A percentile compares a stretch with the other conserved stretches of the same genome.
These are phyloP conservation scores for Rhynchospora pubera DNA, from an alignment of 176 grass and related monocot species.

Conservation along the genomic window DNA sequence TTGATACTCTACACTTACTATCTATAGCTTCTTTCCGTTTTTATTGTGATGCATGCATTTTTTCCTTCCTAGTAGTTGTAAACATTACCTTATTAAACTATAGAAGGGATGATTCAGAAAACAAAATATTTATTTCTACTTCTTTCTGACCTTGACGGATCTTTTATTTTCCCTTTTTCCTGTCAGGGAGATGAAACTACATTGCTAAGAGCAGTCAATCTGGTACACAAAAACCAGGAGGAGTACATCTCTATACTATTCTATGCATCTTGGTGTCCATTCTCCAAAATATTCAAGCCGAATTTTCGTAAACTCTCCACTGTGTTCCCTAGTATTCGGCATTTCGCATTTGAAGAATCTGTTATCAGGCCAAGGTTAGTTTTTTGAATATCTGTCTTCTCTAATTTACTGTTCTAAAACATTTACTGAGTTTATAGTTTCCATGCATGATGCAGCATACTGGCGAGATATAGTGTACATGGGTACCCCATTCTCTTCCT, in stretches of 20 bases:
- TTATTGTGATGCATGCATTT: neutral
- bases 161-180: neutral
- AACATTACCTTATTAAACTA: neutral
- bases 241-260: constrained; percentile 83
- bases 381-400: neutral
- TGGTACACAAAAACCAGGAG: constrained; percentile 65
- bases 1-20: neutral
- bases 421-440: constrained; percentile 21
- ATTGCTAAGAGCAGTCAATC: constrained; percentile 59
- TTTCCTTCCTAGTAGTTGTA: neutral
- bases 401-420: neutral
- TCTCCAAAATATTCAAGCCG: constrained; percentile 82
- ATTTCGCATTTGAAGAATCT: constrained; percentile 95
- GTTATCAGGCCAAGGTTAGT: constrained; percentile 83
- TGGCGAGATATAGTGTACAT: constrained; percentile 93
- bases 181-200: constrained; percentile 73
- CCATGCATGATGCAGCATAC: constrained; percentile 49
- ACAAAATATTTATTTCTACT: neutral
- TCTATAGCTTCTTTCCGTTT: neutral
- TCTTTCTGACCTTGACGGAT: neutral
- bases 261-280: constrained; percentile 97
- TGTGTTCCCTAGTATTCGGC: constrained; percentile 64
- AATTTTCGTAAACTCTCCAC: constrained; percentile 52
- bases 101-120: neutral
- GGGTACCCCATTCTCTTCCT: constrained; percentile 92